Base-by-base conservation (phyloP, 2,329 filamentous ascomycete genomes). In the Venturia effusa region DNA sequence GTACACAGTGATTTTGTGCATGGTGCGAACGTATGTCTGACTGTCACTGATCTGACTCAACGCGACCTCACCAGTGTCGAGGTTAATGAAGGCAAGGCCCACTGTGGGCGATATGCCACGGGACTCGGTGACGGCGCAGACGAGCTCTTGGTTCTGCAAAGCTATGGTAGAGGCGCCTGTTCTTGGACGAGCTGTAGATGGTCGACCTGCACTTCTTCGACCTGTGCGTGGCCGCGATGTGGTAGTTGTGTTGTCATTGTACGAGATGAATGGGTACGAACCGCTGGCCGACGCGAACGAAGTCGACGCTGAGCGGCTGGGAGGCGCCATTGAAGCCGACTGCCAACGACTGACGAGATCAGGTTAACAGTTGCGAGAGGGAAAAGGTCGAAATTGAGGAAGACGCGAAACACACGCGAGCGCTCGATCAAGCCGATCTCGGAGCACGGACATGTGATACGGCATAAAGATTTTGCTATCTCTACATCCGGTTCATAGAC, bases 1-100 rank as follows among this genome's bases (percentile, higher is more conserved):
- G 69, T 90, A 89, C 30, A 96, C 85, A 62, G 84, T 84, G 40
- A 97, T 81, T 72, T 97, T 96, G 74, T 96, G 90, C 37, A 96
- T 80, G 0, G 92, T 96, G 71, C 87, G 88, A 64, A 92, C 87
- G 72, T 96, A 97, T 40, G 92, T 95, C 72, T 96, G 92, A 64
- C 88, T 95, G 74, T 97, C 93, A 71, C 88, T 92, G 67, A 97
- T 93, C 71, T 97, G 91, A 71, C 90, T 95, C 45, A 97, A 81
- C 34, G 92, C 85, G 19, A 86, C 89, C 75, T 96, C 91, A 45
- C 88, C 89, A 2, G 90, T 92, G 51, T 90, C 87, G 3, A 95
- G 80, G 70, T 97, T 95, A 71, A 97, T 80, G 71, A 97, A 92
- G 2, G 91, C 90, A 48, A 96, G 79, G 0, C 93, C 92, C 1